Evolutionary conservation across 352 stramenopile species (phyloP).

Genomic region (Phytophthora vignae): DNA sequence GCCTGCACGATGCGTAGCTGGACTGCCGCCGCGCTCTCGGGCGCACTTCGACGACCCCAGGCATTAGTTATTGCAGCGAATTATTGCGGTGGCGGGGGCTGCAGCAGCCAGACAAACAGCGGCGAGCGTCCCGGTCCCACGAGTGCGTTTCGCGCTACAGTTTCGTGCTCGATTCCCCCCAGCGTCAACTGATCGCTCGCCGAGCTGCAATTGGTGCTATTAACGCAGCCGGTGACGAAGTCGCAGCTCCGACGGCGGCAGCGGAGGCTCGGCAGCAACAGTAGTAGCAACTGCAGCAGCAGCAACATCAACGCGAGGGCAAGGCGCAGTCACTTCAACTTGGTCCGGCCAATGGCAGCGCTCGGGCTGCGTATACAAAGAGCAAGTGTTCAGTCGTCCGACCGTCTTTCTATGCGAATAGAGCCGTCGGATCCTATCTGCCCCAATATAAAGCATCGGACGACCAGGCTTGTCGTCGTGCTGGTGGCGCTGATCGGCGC

Average conservation of each 20-base stretch:
- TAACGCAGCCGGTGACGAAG: background rate
- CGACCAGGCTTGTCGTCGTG: background rate
- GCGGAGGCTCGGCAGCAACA: background rate
- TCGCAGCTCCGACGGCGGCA: background rate
- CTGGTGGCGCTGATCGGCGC: no score
- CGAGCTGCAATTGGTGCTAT: background rate
- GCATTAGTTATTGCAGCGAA: no score
- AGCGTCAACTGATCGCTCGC: background rate
- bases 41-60: no score
- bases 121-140: background rate
- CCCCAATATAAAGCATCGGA: background rate
- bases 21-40: no score
- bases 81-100: no score
- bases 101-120: no score
- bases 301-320: background rate
- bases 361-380: background rate
- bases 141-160: background rate
- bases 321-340: background rate
- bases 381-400: background rate
- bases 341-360: background rate
- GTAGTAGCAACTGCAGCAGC: background rate
- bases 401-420: slow-evolving; percentile 2
- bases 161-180: background rate
- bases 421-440: background rate
- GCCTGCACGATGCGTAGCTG: no score